A percentile compares a stretch with the other conserved stretches of the same genome.
Evolutionary conservation across 2,329 filamentous ascomycete genomes (phyloP).

Genomic region (Diaporthe batatas): DNA sequence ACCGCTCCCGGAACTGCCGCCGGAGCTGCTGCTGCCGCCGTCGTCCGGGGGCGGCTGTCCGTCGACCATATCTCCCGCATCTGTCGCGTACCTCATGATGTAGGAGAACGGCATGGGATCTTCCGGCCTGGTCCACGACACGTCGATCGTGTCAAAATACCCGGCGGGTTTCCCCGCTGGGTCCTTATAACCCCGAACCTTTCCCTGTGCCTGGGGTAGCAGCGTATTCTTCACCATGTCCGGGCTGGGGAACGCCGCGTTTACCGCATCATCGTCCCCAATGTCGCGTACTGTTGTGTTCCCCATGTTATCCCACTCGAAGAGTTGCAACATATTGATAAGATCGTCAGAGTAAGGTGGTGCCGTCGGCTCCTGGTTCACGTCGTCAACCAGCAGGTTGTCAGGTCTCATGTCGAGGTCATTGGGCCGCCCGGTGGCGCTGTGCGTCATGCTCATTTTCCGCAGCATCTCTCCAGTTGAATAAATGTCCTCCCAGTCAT

Average conservation of each 20-base stretch:
- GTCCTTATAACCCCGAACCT: background rate
- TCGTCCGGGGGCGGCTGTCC: background rate
- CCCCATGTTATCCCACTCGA: background rate
- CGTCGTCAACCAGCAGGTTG: background rate
- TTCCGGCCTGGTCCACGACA: constrained; percentile 3
- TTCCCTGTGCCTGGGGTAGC: background rate
- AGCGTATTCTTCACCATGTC: background rate
- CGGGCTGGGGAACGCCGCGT: constrained; percentile 19
- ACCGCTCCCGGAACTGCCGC: too few species aligned
- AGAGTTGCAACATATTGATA: background rate
- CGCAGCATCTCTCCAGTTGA: background rate
- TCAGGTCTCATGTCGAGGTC: background rate
- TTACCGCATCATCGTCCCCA: background rate
- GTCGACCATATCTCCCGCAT: background rate
- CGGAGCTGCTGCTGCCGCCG: too few species aligned
- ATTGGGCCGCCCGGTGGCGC: too few species aligned
- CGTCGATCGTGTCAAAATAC: background rate
- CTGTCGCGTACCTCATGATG: background rate
- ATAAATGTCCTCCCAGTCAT: constrained; percentile 2
- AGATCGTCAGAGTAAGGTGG: constrained; percentile 24
- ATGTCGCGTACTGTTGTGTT: background rate
- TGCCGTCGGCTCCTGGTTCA: constrained; percentile 4
- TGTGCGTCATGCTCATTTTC: background rate
- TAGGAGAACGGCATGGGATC: constrained; percentile 7
- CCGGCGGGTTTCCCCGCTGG: background rate